A percentile compares a stretch with the other conserved stretches of the same genome.
phyloP scores from a whole-genome alignment of 345 rosid species.

The Populus pruinosa region DNA sequence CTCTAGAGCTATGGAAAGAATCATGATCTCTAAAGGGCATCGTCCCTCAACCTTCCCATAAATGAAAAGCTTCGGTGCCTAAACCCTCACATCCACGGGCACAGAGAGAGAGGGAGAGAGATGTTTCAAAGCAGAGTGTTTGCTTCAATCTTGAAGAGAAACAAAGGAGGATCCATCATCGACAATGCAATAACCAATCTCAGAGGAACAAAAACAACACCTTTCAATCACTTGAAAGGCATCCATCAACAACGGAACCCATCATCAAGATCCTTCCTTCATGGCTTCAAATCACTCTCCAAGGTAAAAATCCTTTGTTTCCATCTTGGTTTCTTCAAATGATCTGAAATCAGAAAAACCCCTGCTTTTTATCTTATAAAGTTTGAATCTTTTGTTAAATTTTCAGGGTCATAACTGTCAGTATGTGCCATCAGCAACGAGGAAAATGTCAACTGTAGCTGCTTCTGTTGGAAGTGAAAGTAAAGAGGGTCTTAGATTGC shows the following conservation, averaged over 20 bases:
- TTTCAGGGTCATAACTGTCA: constrained; percentile 48
- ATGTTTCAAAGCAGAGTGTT: constrained; percentile 51
- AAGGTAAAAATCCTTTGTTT: constrained; percentile 15
- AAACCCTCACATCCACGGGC: constrained; percentile 7
- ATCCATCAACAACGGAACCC: constrained; percentile 3
- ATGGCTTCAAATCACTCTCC: constrained; percentile 40
- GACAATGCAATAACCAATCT: constrained; percentile 24
- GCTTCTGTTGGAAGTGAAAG: constrained; percentile 43
- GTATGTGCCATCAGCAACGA: constrained; percentile 13
- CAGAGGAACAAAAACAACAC: constrained; percentile 24
- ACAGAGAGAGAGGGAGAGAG: constrained; percentile 11
- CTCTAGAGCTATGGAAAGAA: no score
- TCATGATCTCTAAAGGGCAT: no score
- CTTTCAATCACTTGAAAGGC: constrained; percentile 29
- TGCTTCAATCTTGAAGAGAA: constrained; percentile 54
- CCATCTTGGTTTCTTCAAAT: not conserved
- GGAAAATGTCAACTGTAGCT: constrained; percentile 48
- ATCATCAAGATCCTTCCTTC: constrained; percentile 34
- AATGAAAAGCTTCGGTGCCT: not conserved
- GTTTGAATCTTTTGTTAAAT: not conserved
- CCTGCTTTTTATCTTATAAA: not conserved
- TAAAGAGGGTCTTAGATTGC: constrained; percentile 68
- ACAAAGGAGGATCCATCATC: constrained; percentile 19
- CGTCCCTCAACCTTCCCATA: no score
- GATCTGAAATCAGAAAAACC: not conserved